Evolutionary conservation across 768 basidiomycete species (phyloP).

Genomic region (Coprinopsis sp.): DNA sequence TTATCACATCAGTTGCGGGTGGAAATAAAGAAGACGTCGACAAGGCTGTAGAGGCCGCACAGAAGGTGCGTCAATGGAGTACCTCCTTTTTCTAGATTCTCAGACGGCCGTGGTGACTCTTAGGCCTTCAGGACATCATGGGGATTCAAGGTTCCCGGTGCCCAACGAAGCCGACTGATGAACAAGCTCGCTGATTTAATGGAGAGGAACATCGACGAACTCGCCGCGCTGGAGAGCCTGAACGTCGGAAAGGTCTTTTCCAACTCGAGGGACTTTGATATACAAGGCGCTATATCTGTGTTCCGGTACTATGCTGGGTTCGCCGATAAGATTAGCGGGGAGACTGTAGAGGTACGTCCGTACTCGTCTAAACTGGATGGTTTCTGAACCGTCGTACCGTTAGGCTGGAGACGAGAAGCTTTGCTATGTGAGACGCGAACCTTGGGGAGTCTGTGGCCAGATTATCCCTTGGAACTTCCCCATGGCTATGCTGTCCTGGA

Average conservation of each 20-base stretch:
- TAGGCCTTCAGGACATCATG: constrained; percentile 52
- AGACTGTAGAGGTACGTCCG: constrained; percentile 53
- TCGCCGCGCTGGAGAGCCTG: constrained; percentile 71
- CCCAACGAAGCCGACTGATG: constrained; percentile 50
- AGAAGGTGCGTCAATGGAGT: constrained; percentile 38
- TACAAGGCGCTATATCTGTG: constrained; percentile 40
- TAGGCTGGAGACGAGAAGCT: constrained; percentile 41
- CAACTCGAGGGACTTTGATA: constrained; percentile 45
- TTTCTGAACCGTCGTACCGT: too few relatives aligned
- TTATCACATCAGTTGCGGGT: constrained; percentile 52
- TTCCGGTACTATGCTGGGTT: constrained; percentile 84
- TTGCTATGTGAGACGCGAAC: constrained; percentile 67
- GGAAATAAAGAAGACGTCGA: constrained; percentile 72
- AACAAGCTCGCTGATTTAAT: constrained; percentile 61
- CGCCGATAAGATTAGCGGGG: constrained; percentile 81
- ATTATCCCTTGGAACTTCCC: constrained; percentile 66
- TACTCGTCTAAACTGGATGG: not conserved
- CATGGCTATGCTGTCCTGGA: constrained; percentile 57
- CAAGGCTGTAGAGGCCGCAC: constrained; percentile 63
- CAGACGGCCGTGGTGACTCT: not conserved
- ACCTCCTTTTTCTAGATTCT: too few relatives aligned
- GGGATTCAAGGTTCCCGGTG: constrained; percentile 59
- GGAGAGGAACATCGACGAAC: constrained; percentile 54
- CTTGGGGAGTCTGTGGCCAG: constrained; percentile 48
- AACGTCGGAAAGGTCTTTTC: constrained; percentile 61